Conservation (phyloP, 2,329 filamentous ascomycete genomes). For the Aspergillus luchuensis region DNA sequence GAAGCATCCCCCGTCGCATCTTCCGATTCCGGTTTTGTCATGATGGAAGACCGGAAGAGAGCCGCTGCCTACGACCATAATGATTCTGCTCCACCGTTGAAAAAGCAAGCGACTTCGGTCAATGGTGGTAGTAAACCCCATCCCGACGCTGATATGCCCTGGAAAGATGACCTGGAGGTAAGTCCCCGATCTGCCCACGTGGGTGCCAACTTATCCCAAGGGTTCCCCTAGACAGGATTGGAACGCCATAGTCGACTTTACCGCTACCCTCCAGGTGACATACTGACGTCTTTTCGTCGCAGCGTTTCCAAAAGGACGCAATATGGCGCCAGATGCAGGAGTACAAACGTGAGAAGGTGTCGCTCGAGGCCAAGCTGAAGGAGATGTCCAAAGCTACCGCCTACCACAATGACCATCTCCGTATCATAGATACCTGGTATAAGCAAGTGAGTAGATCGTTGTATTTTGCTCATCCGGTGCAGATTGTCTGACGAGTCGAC, state of each 20-base stretch:
- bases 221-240: slow-evolving; percentile 9
- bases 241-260: slow-evolving; percentile 9
- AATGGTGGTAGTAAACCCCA: slow-evolving; percentile 72
- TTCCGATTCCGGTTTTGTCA: slow-evolving; percentile 76
- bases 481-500: slow-evolving; percentile 19
- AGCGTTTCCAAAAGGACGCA: slow-evolving; percentile 94
- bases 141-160: slow-evolving; percentile 68
- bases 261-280: slow-evolving; percentile 5
- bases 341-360: slow-evolving; percentile 86
- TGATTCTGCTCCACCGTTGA: slow-evolving; percentile 84
- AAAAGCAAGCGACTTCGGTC: slow-evolving; percentile 75
- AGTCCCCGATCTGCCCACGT: slow-evolving; percentile 46
- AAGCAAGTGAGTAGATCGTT: slow-evolving; percentile 68
- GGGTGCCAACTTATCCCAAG: slow-evolving; percentile 18
- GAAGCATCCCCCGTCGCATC: slow-evolving; percentile 71
- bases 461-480: not conserved
- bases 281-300: slow-evolving; percentile 33
- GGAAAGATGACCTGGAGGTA: slow-evolving; percentile 72
- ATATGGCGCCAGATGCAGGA: slow-evolving; percentile 98
- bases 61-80: slow-evolving; percentile 77
- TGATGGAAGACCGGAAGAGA: slow-evolving; percentile 99
- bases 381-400: slow-evolving; percentile 75
- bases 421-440: slow-evolving; percentile 91
- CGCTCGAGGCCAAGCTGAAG: slow-evolving; percentile 76
- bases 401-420: slow-evolving; percentile 89